Conservation (phyloP, 805 yeast genomes). For the Lipomyces starkeyi region DNA sequence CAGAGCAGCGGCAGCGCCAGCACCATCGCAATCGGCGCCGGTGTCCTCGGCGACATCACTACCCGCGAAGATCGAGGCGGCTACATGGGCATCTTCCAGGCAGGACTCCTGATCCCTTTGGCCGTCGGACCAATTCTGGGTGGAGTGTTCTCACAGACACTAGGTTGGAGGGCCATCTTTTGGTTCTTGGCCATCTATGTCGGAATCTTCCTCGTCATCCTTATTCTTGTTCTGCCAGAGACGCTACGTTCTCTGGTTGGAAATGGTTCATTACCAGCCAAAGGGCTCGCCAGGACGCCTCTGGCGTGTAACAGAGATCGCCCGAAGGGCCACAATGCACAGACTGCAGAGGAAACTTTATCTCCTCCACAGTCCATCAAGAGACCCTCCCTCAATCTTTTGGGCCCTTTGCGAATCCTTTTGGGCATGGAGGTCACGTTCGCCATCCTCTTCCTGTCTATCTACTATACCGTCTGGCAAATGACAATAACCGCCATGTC, state of each 20-base stretch:
- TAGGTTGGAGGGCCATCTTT: conserved; percentile 78
- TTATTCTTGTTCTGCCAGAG: conserved; percentile 65
- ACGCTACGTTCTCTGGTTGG: conserved; percentile 76
- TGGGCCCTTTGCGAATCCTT: conserved; percentile 10
- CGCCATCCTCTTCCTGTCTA: conserved; percentile 5
- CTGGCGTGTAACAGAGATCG: conserved; percentile 3
- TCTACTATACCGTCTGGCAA: conserved; percentile 7
- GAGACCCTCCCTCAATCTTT: neutral
- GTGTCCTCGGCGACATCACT: conserved; percentile 76
- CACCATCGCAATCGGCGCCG: conserved; percentile 70
- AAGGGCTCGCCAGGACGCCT: conserved; percentile 4
- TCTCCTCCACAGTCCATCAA: conserved; percentile 3
- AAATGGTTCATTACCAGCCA: conserved; percentile 69
- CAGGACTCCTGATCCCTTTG: conserved; percentile 71
- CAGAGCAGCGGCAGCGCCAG: conserved; percentile 83
- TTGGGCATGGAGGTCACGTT: conserved; percentile 13
- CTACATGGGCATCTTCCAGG: conserved; percentile 67
- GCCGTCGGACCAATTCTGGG: conserved; percentile 81
- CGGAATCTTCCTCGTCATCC: conserved; percentile 49
- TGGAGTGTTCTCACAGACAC: conserved; percentile 54
- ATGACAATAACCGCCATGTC: conserved; percentile 49
- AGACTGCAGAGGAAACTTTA: neutral
- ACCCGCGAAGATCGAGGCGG: conserved; percentile 71
- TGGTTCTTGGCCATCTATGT: conserved; percentile 75
- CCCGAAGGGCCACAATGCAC: neutral